Conservation (phyloP, 2,329 filamentous ascomycete species). For the Fragosphaeria purpurea region DNA sequence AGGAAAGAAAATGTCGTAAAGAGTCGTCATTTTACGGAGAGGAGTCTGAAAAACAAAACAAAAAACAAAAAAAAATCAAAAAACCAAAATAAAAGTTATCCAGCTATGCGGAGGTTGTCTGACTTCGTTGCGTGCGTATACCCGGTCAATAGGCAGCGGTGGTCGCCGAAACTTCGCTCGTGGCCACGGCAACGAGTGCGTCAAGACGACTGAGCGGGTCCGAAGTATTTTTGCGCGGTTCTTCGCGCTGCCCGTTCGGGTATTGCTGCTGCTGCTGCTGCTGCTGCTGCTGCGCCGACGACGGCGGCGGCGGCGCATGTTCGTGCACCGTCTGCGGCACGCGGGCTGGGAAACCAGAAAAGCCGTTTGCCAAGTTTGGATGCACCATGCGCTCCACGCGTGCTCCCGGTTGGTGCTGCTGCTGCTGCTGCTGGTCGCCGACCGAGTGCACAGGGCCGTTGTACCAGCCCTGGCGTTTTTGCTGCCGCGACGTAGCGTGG, state of each 20-base stretch:
- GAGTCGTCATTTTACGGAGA: neutral
- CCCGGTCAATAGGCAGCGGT: constrained; percentile 12
- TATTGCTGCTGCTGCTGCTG: constrained; percentile 1
- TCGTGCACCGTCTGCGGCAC: constrained; percentile 12
- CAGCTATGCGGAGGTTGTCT: no score
- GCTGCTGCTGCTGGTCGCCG: no score
- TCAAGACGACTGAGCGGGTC: constrained; percentile 9
- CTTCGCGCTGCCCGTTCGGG: neutral
- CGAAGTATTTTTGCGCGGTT: neutral
- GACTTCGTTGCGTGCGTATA: no score
- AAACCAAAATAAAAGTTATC: no score
- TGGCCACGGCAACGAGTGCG: constrained; percentile 14
- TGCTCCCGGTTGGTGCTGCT: constrained; percentile 18
- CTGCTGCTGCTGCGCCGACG: neutral
- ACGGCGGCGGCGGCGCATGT: constrained; percentile 1
- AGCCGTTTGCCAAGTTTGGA: constrained; percentile 31
- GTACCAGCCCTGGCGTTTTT: constrained; percentile 65
- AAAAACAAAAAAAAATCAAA: neutral
- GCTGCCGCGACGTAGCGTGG: constrained; percentile 40
- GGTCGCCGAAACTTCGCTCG: constrained; percentile 8
- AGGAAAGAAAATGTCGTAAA: neutral
- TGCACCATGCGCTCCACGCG: constrained; percentile 47
- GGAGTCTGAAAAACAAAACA: neutral
- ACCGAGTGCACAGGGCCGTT: constrained; percentile 35
- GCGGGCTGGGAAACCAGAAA: constrained; percentile 12